Base-by-base conservation (phyloP, 306 rosid species). In the Arachis hypogaea region DNA sequence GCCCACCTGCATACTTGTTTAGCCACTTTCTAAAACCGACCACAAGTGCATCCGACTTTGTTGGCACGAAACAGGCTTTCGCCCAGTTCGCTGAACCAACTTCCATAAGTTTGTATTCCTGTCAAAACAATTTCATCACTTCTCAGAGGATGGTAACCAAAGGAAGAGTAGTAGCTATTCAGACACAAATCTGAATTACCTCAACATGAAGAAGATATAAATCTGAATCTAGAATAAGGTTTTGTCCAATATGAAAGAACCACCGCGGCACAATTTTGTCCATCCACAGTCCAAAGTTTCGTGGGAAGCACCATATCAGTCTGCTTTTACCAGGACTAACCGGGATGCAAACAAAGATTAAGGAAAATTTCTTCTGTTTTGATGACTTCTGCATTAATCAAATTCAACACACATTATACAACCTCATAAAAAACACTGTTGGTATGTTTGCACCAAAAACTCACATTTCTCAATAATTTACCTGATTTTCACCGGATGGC, bases 271-370 rank as follows among this genome's bases (percentile, higher is more conserved):
- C 86, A 77, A 92, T 55, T 83, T 83, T 88, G 76, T 89, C 89
- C 9, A 89, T 78, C 97, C 93, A 90, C 36, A 71, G 0, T 7
- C 88, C 92, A 54, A 89, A 91, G 78, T 94, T 94, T 78, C 99
- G 86, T 16, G 96, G 99, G 82, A 88, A 89, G 79, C 83, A 72
- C 93, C 97, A 94, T 85, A 92, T 86, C 74, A 91, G 59, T 83
- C 99, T 89, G 90, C 99, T 94, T 70, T 75, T 87, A 66, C 98
- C 98, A 7, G 96, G 98, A 84, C 98, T 89, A 56, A 94, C 95
- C 1, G 97, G 97, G 63, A 91, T 1, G 36, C 97, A 91, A 40
- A 94, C 74, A 78, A 94, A 94, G 78, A 89, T 68, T 59, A 89
- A 72, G 65, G 75, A 5, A 18, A 73, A 22, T 47, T 78, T 82